Conservation (phyloP, 2,329 filamentous ascomycete species). For the Leptographium lundbergii region DNA sequence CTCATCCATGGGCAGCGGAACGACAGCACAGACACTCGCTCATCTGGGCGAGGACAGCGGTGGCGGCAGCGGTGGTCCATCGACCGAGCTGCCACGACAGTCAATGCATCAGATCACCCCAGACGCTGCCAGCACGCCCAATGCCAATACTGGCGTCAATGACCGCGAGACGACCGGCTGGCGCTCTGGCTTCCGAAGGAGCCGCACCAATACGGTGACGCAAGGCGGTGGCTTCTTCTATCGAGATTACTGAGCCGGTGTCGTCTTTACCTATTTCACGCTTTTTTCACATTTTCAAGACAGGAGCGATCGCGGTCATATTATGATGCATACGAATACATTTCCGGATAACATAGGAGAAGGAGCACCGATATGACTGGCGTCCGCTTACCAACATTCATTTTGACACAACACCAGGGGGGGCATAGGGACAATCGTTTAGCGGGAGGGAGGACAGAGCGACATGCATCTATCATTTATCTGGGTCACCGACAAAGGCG, state of each 20-base stretch:
- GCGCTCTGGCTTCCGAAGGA: neutral
- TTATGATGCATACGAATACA: neutral
- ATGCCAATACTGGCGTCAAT: neutral
- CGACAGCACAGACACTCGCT: neutral
- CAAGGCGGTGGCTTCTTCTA: constrained; percentile 6
- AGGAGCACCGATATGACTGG: neutral
- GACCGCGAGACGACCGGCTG: neutral
- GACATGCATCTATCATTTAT: neutral
- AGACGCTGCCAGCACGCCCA: neutral
- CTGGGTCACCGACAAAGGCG: neutral
- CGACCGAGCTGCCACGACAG: neutral
- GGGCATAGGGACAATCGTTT: neutral
- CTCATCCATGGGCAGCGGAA: constrained; percentile 2
- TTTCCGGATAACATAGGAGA: neutral
- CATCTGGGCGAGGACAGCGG: neutral
- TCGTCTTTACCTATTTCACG: neutral
- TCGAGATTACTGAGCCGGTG: constrained; percentile 1
- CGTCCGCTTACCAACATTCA: neutral
- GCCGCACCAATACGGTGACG: constrained; percentile 1
- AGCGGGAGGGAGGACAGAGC: neutral
- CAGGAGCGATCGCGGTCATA: neutral
- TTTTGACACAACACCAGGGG: neutral
- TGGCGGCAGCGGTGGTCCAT: neutral
- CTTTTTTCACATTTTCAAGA: neutral
- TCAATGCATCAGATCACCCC: neutral